Base-by-base conservation (phyloP, 2,329 filamentous ascomycete genomes). In the Colletotrichum horii region DNA sequence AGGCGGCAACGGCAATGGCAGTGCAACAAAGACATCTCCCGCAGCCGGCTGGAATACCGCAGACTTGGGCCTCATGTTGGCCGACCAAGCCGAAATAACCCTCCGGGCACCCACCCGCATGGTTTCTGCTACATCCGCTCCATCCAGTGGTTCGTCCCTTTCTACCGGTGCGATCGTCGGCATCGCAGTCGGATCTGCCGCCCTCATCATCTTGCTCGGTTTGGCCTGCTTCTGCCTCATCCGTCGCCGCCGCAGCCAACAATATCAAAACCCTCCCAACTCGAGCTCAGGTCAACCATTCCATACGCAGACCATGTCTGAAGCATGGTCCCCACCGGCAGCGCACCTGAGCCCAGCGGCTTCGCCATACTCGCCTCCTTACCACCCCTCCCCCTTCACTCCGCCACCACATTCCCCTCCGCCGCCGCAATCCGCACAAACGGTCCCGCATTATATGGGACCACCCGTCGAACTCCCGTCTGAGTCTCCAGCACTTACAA, bases 21-120 rank as follows among this genome's bases (percentile, higher is more conserved):
- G 87, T 36, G 91, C 91, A 14, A 91, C 90, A 19, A 84, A 86
- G 30, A 89, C 82, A 0, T 83, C 84, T 1, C 92, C 92, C 4
- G 80, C 83, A 7, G 76, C 80, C 30, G 89, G 87, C 8, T 93
- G 90, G 83, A 84, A 85, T 66, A 84, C 87, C 71, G 79, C 81
- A 14, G 91, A 93, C 79, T 83, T 93, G 3, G 80, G 81, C 2
- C 86, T 89, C 3, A 89, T 92, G 74, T 90, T 93, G 81, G 86
- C 86, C 2, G 85, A 90, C 28, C 85, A 85, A 19, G 88, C 89
- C 16, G 82, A 83, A 4, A 83, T 88, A 4, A 80, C 86, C 3
- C 80, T 83, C 12, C 86, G 91, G 34, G 85, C 87, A 8, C 86
- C 91, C 0, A 93, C 90, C 4, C 87, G 91, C 24, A 77, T 81